Base-by-base conservation (phyloP, 2,329 filamentous ascomycete genomes). In the Teratosphaeria destructans region DNA sequence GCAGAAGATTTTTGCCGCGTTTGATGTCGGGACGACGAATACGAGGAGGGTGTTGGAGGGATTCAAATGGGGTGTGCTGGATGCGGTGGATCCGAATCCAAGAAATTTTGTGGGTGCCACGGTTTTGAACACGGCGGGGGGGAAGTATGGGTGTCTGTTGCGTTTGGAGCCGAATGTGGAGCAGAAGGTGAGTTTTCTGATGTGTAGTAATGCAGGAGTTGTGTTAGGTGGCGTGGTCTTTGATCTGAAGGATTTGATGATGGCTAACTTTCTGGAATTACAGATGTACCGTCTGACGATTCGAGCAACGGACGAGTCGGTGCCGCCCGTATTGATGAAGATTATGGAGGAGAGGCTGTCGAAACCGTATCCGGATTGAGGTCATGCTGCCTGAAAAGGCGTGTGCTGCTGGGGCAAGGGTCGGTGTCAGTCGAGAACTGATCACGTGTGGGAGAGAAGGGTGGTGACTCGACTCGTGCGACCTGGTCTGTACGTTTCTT, bases 211-310 rank as follows among this genome's bases (percentile, higher is more conserved):
- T 43, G 37, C 8, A 16, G 37, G 3, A 12, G 29, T 32, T 3
- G 4, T 5, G 29, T 7, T 32, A 7, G 29, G 29, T 32, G 29
- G 29, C 5, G 5, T 3, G 29, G 29, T 32, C 29, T 1, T 32
- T 32, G 29, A 32, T 32, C 3, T 32, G 29, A 32, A 32, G 29
- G 29, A 32, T 32, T 32, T 32, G 29, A 32, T 32, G 5, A 32
- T 5, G 29, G 49, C 26, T 39, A 32, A 47, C 16, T 5, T 27
- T 26, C 26, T 32, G 53, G 34, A n/a, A 10, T 47, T 62, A 7
- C 66, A 96, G 94, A 96, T 96, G 90, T 89, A 95, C 69, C 92
- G 94, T 57, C 80, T 97, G 62, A 99, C 94, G 0, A 87, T 99
- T 67, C 84, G 94, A 63, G 94, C 93, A 5, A 99, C 94, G 1